Evolutionary conservation across 2,329 filamentous ascomycete genomes (phyloP).

Genomic region (Aspergillus sp.): DNA sequence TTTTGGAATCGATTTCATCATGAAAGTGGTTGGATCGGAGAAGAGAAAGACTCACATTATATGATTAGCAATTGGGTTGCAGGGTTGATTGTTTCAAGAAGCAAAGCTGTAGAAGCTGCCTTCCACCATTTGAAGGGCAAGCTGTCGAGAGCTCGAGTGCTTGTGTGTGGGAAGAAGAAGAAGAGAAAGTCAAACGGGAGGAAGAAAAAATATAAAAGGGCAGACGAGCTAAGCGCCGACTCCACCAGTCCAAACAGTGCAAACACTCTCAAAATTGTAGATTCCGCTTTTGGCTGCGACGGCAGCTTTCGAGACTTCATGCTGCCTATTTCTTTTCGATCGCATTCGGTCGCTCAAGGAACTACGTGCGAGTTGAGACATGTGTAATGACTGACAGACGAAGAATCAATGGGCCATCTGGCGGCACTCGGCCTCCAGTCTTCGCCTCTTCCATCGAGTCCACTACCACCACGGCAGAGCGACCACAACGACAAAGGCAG

Average conservation of each 20-base stretch:
- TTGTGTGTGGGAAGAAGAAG: slow-evolving; percentile 21
- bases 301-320: slow-evolving; percentile 11
- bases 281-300: slow-evolving; percentile 32
- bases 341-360: slow-evolving; percentile 5
- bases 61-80: slow-evolving; percentile 16
- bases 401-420: slow-evolving; percentile 83
- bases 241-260: slow-evolving; percentile 36
- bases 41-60: slow-evolving; percentile 26
- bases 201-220: slow-evolving; percentile 14
- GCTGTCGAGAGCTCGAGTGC: slow-evolving; percentile 1
- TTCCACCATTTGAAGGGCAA: slow-evolving; percentile 23
- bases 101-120: not conserved
- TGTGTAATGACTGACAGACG: slow-evolving; percentile 74
- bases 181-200: slow-evolving; percentile 20
- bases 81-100: not conserved
- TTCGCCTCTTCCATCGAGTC: slow-evolving; percentile 55
- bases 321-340: slow-evolving; percentile 5
- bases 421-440: slow-evolving; percentile 71
- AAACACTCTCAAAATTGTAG: slow-evolving; percentile 36
- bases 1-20: slow-evolving; percentile 54
- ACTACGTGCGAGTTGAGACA: slow-evolving; percentile 15
- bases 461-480: slow-evolving; percentile 47
- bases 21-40: slow-evolving; percentile 21
- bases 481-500: slow-evolving; percentile 59
- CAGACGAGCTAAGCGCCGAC: slow-evolving; percentile 20